These are phyloP conservation scores for Penicillium crystallinum DNA, from an alignment of 495 filamentous ascomycete genomes.

Conservation along the genomic window DNA sequence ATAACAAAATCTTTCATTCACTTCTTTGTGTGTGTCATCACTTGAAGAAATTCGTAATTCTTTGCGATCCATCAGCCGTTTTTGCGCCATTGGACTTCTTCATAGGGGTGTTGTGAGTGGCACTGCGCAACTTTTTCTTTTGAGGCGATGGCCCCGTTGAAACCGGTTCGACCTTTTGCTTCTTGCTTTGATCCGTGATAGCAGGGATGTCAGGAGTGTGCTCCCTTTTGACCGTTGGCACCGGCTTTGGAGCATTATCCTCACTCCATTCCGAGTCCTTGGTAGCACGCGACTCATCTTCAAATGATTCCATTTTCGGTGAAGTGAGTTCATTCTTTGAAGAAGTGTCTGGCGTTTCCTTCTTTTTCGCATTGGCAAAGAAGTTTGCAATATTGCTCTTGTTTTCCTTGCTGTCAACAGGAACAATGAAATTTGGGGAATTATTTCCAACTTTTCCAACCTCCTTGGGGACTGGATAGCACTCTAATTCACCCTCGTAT, in stretches of 20 bases:
- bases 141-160: constrained; percentile 17
- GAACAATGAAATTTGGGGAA: constrained; percentile 74
- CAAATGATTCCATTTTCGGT: constrained; percentile 15
- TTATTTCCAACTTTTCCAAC: constrained; percentile 97
- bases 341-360: constrained; percentile 13
- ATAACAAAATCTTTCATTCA: neutral
- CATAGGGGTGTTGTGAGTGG: constrained; percentile 41
- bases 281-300: constrained; percentile 23
- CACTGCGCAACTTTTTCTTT: constrained; percentile 32
- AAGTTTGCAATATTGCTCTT: constrained; percentile 92
- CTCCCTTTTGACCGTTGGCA: constrained; percentile 55
- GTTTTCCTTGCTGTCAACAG: constrained; percentile 75
- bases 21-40: constrained; percentile 8
- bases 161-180: constrained; percentile 20
- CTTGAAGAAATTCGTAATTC: constrained; percentile 84
- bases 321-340: constrained; percentile 8
- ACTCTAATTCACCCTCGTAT: constrained; percentile 72
- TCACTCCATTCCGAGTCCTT: constrained; percentile 13
- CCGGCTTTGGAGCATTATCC: constrained; percentile 45
- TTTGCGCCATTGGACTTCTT: constrained; percentile 46
- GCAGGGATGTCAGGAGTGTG: constrained; percentile 29
- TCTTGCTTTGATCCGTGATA: constrained; percentile 22
- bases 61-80: constrained; percentile 57
- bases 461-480: constrained; percentile 79
- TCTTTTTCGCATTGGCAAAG: constrained; percentile 58